Base-by-base conservation (phyloP, 148 eudicot genomes). In the Oxyria digyna region DNA sequence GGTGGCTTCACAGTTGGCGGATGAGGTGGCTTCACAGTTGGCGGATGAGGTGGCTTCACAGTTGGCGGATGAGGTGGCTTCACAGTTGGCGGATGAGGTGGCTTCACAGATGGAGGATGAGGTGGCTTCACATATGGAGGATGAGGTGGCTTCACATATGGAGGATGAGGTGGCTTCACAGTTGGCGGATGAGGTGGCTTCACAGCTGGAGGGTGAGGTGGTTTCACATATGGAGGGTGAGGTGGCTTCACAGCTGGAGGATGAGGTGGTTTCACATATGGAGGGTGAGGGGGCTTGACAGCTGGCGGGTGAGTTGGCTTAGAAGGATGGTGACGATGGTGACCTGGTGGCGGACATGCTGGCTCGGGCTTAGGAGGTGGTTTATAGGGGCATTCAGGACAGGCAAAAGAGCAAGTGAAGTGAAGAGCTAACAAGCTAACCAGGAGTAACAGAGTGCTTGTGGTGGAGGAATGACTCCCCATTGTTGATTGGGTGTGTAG, bases 281-380 rank as follows among this genome's bases (percentile, higher is more conserved):
- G 76, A 0, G 69, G 68, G 26, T 68, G 70, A 4, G 38, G 38
- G 3, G 38, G 38, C 38, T 35, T 35, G 38, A 35, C 38, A 35
- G 6, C 6, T 35, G 38, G 38, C 38, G 38, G 3, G 38, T 35
- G 38, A 35, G 37, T 72, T 6, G 76, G 73, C n/a, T 69, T 68
- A 31, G 72, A 71, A 26, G 77, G 82, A 50, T 75, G 78, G 59
- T 33, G 65, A 29, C 18, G 64, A 14, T 10, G 33, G 4, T 55
- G 33, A 1, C 9, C 15, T 4, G 65, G 65, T 3, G 65, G 65
- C 12, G 65, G 65, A 9, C 65, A 50, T 21, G 24, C 1, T 6
- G 63, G n/a, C 18, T 59, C 10, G 37, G 65, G 65, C 29, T 59
- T 59, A 27, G 65, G 65, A 59, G 65, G 54, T 29, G 62, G n/a